Conservation (phyloP, 345 rosid genomes). For the Barbarea vulgaris region DNA sequence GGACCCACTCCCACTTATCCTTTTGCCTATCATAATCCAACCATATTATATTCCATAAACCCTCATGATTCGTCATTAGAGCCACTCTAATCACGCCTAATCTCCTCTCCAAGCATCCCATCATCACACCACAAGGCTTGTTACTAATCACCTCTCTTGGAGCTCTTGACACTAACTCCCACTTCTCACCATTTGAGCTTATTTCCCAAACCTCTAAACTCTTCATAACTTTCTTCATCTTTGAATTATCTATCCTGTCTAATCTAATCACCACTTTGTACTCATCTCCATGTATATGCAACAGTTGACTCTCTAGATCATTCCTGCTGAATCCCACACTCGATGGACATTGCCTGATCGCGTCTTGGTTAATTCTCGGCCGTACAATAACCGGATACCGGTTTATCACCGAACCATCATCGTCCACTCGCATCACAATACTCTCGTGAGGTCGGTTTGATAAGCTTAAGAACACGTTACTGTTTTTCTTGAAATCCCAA, state of each 20-base stretch:
- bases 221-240: conserved; percentile 20
- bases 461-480: conserved; percentile 48
- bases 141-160: conserved; percentile 47
- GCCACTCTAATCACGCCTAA: conserved; percentile 52
- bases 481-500: conserved; percentile 3
- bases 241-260: conserved; percentile 4
- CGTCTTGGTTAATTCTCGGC: conserved; percentile 39
- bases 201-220: conserved; percentile 58
- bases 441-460: conserved; percentile 53
- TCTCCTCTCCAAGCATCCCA: conserved; percentile 69
- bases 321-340: conserved; percentile 31
- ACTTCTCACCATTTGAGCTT: conserved; percentile 39
- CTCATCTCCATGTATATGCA: conserved; percentile 68
- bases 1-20: conserved; percentile 51
- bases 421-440: conserved; percentile 43
- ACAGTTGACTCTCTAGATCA: conserved; percentile 32
- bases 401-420: conserved; percentile 12
- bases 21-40: conserved; percentile 46
- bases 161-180: conserved; percentile 53
- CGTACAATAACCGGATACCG: conserved; percentile 44
- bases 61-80: conserved; percentile 57
- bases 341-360: conserved; percentile 29
- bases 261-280: conserved; percentile 55
- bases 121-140: conserved; percentile 57
- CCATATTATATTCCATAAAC: conserved; percentile 69